Base-by-base conservation (phyloP, 1,284 basidiomycete species). In the Cerrena zonata region DNA sequence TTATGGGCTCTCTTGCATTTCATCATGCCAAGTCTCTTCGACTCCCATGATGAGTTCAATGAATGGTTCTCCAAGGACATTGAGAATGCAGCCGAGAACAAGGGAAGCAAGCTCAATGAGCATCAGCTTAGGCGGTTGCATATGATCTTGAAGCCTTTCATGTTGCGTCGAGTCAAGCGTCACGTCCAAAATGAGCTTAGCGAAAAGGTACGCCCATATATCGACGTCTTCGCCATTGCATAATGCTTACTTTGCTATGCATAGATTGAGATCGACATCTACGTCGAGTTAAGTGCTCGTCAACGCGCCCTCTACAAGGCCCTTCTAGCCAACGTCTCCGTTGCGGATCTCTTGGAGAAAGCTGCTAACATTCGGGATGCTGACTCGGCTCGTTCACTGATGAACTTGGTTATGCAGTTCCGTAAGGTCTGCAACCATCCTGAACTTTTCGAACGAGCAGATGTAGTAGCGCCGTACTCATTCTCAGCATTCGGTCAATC, bases 51-150 rank as follows among this genome's bases (percentile, higher is more conserved):
- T 64, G 96, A 99, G 72, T 99, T 99, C 74, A 94, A 91, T 66
- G 96, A 99, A 68, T 99, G 96, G 96, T 99, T 99, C 72, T 97
- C 95, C 22, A 98, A 98, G 69, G 96, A 99, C 64, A 98, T 99
- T 52, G 96, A 99, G 74, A 94, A 90, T 65, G 91, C 91, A 18
- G 93, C 77, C 22, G 91, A 93, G 70, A 94, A 94, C 66, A 92
- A 92, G 59, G 90, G 89, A 10, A 85, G 86, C 65, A 89, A 86
- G 59, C 77, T 99, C 59, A 98, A 97, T 66, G 94, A 97, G 65
- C 89, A 97, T 67, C 96, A 99, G 68, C 75, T 99, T 37, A 83
- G 93, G 51, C 84, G 96, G 50, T 72, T 99, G 55, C 96, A 99
- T 66, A 98, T 99, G 93, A 99, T 99, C 56, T 76, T 99, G 61